Percentiles rank a stretch among this genome's conserved stretches.
Conservation (phyloP, 352 stramenopile species). For the Pythium aquatile region DNA sequence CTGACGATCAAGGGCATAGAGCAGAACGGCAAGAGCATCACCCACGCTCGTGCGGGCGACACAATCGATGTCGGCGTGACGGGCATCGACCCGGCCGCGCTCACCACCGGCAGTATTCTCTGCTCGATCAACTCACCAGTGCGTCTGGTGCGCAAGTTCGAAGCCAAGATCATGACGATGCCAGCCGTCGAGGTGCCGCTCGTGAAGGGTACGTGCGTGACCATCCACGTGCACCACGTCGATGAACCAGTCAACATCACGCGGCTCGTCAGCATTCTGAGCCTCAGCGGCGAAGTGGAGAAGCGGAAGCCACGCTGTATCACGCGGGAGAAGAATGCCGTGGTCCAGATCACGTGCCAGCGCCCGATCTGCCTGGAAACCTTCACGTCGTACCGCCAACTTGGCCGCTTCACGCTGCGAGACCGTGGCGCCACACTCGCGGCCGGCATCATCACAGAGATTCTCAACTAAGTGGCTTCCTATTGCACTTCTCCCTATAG, state of each 20-base stretch:
- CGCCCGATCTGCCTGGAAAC: constrained; percentile 80
- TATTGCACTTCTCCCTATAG: not conserved
- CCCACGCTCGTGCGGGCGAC: constrained; percentile 67
- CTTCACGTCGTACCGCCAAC: constrained; percentile 75
- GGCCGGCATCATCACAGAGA: constrained; percentile 84
- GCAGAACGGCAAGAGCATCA: constrained; percentile 63
- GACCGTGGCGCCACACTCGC: constrained; percentile 81
- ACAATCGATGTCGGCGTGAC: constrained; percentile 79
- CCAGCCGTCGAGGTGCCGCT: constrained; percentile 79
- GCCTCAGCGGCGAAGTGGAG: constrained; percentile 69
- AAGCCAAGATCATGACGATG: constrained; percentile 91
- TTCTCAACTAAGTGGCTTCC: constrained; percentile 46
- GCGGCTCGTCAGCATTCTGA: constrained; percentile 72
- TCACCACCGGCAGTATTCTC: constrained; percentile 81
- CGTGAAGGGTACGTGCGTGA: constrained; percentile 81
- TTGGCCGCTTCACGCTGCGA: constrained; percentile 81
- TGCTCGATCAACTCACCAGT: constrained; percentile 81
- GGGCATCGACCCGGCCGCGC: constrained; percentile 63
- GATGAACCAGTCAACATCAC: constrained; percentile 84
- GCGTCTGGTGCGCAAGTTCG: constrained; percentile 66
- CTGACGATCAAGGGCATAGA: constrained; percentile 64
- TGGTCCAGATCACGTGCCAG: constrained; percentile 80
- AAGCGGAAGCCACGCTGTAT: constrained; percentile 85
- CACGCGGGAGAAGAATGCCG: constrained; percentile 77
- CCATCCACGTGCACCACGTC: constrained; percentile 86